Evolutionary conservation across 2,329 filamentous ascomycete species (phyloP), one percentile per base, ranked within the genome.

Genomic region (Colletotrichum orchidophilum): DNA sequence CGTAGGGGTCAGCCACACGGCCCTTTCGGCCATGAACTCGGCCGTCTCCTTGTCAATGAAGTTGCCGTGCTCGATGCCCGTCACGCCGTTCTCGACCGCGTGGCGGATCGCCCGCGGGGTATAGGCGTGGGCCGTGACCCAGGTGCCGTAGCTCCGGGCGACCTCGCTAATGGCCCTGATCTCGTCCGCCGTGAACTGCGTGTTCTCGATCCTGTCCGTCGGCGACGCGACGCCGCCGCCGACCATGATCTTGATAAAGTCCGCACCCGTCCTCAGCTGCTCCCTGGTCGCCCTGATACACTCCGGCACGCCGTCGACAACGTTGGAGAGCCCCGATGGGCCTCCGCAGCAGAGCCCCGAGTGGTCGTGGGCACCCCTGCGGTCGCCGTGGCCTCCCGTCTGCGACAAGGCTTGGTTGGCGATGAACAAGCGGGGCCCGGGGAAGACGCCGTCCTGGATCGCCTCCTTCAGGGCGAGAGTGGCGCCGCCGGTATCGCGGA

Each of bases 211-310:
- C 49, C 79, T 80, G 75, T 91, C 89, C 0, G 87, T 89, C 0
- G 87, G 87, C 12, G 83, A 87, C 0, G 86, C 83, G 1, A 91
- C 88, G 9, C 89, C 89, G 1, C 89, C 88, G 5, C 84, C 84
- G 1, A 82, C 82, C 87, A 90, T 90, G 72, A 91, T 88, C 77
- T 91, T 91, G 77, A 91, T 84, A 74, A 91, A 90, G 75, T 91
- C 87, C 1, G 87, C 86, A 2, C 89, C 89, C 9, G 79, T 81
- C 3, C 88, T 81, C 0, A 91, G 76, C 75, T 90, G 85, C 62
- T 90, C 87, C 2, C 89, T 82, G 0, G 85, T 83, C 8, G 81
- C 84, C 24, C 83, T 82, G 52, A 88, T 80, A 72, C 88, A 90
- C 54, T 87, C 85, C 0, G 87, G 81, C 1, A 89, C 87, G 1